Evolutionary conservation across 2,329 filamentous ascomycete species (phyloP), one percentile per base, ranked within the genome.

Genomic region (Lithohypha guttulata): DNA sequence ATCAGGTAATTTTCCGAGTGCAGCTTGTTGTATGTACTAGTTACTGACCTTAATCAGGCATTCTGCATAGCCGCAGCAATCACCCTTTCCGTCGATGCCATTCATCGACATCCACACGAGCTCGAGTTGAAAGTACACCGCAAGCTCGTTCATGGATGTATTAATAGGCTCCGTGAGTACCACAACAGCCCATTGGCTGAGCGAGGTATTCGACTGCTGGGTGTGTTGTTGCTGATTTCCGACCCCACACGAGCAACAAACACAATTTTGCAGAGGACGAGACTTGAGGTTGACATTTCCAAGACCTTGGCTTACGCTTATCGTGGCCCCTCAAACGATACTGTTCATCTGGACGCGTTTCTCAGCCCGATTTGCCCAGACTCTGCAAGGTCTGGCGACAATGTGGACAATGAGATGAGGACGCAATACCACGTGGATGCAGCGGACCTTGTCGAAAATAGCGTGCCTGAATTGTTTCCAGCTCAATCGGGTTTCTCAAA

Each of bases 1-100:
- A 62, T 27, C 46, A 26, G 11, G 34, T 37, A 28, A 37, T 20
- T 18, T 27, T 7, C 11, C 11, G 9, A 28, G 15, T 13, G 10
- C 6, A 15, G 14, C 6, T 11, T 27, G 9, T 3, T 6, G 10
- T 17, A n/a, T n/a, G n/a, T n/a, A n/a, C 14, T n/a, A 4, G 13
- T 17, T 29, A 21, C 34, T 37, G 8, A 37, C 14, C 17, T n/a
- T 28, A 7, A 4, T 9, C 55, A 63, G 39, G 59, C 59, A 2
- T 63, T 63, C 35, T 53, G 53, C 3, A 55, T 63, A 1, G 57
- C 58, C 7, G 60, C 60, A 2, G 46, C 51, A 30, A 61, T 63
- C 4, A 56, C 61, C 6, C 45, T 63, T 9, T 55, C 56, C 25
- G 47, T 63, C 7, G 60, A 63, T 39, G 47, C 55, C 4, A 54